Conservation (phyloP, 306 rosid species). For the Albizia julibrissin region DNA sequence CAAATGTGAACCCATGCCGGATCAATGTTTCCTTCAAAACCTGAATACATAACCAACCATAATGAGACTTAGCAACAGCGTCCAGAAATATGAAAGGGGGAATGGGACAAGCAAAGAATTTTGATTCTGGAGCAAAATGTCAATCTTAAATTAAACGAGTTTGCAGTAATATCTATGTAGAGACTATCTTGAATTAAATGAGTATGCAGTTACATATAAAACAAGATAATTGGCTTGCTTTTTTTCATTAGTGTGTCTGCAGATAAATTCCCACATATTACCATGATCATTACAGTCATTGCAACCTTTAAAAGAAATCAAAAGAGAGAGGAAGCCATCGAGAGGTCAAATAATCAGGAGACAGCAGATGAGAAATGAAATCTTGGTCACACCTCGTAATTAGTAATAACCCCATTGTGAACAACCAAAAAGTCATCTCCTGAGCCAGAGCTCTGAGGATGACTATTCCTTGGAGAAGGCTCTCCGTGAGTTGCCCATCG, state of each 20-base stretch:
- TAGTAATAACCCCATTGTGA: conserved; percentile 91
- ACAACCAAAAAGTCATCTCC: conserved; percentile 89
- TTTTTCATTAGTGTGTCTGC: not conserved
- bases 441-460: conserved; percentile 86
- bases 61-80: conserved; percentile 8
- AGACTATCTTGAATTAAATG: not conserved
- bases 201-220: not conserved
- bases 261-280: not conserved
- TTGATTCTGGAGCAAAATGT: not conserved
- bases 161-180: not conserved
- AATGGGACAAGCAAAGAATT: not conserved
- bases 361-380: conserved; percentile 5
- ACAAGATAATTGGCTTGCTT: not conserved
- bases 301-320: not conserved
- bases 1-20: conserved; percentile 82
- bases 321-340: not conserved
- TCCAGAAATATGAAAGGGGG: not conserved
- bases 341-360: conserved; percentile 10
- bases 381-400: conserved; percentile 67
- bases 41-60: conserved; percentile 44
- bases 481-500: conserved; percentile 99
- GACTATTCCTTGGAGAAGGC: conserved; percentile 92
- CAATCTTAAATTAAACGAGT: not conserved
- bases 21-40: conserved; percentile 84
- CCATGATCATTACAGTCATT: not conserved